phyloP scores from a whole-genome alignment of 2,329 filamentous ascomycete species.

The Fusarium ambrosium region DNA sequence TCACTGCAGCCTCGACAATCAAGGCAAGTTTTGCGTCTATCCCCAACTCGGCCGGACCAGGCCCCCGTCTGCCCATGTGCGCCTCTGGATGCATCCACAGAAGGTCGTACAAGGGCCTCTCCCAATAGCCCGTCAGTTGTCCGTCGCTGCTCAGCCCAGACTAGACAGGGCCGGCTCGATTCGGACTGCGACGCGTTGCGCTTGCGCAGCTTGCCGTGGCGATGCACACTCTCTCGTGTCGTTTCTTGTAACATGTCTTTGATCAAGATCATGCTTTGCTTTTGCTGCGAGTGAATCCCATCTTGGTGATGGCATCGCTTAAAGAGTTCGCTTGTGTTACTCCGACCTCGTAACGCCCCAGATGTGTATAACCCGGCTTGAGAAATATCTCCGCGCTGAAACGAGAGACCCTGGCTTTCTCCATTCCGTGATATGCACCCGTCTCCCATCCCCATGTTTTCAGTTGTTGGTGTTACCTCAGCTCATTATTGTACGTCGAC shows the following conservation, averaged over 20 bases:
- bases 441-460: slow-evolving; percentile 17
- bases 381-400: slow-evolving; percentile 39
- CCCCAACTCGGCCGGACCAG: slow-evolving; percentile 37
- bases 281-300: slow-evolving; percentile 31
- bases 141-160: slow-evolving; percentile 34
- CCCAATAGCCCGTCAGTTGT: slow-evolving; percentile 25
- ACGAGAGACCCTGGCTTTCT: slow-evolving; percentile 12
- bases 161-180: slow-evolving; percentile 26
- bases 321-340: slow-evolving; percentile 28
- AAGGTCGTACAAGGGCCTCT: slow-evolving; percentile 28
- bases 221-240: slow-evolving; percentile 15
- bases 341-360: slow-evolving; percentile 23
- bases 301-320: slow-evolving; percentile 20
- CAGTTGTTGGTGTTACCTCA: slow-evolving; percentile 27
- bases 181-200: slow-evolving; percentile 35
- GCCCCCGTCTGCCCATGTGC: slow-evolving; percentile 40
- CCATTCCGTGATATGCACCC: slow-evolving; percentile 9
- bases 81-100: slow-evolving; percentile 35
- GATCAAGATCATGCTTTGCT: not conserved
- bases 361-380: slow-evolving; percentile 24
- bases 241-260: not conserved
- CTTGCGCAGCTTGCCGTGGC: slow-evolving; percentile 42
- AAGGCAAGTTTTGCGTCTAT: slow-evolving; percentile 43
- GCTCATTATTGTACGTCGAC: slow-evolving; percentile 15
- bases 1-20: slow-evolving; percentile 38